Conservation (phyloP, 208 protist genomes). For the Herpetomonas samuelpessoai region DNA sequence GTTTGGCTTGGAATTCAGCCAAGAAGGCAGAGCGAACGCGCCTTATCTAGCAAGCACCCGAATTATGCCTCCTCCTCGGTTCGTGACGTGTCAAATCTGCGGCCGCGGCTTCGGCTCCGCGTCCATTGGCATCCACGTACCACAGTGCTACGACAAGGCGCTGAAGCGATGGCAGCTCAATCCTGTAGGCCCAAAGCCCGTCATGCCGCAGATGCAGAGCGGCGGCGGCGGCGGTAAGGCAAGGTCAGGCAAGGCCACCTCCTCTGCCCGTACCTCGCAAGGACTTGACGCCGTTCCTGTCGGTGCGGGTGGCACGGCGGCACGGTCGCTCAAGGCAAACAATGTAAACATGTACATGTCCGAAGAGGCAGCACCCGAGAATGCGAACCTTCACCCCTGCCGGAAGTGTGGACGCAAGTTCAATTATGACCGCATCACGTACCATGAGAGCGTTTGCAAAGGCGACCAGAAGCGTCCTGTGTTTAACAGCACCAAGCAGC, state of each 20-base stretch:
- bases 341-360: conserved; percentile 13
- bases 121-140: conserved; percentile 84
- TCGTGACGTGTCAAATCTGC: conserved; percentile 79
- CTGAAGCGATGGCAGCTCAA: conserved; percentile 79
- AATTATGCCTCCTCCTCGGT: conserved; percentile 73
- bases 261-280: not conserved
- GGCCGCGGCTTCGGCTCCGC: conserved; percentile 77
- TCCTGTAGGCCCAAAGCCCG: conserved; percentile 65
- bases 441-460: conserved; percentile 91
- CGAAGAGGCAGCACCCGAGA: conserved; percentile 16
- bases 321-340: conserved; percentile 30
- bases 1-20: too few relatives aligned
- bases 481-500: conserved; percentile 82
- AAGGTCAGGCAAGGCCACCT: conserved; percentile 4
- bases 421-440: conserved; percentile 81
- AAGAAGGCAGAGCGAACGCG: too few relatives aligned
- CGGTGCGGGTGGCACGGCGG: conserved; percentile 45
- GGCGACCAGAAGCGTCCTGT: conserved; percentile 60
- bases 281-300: conserved; percentile 23
- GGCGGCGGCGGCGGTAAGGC: not conserved
- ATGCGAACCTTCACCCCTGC: conserved; percentile 83
- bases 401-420: conserved; percentile 84
- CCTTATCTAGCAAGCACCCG: too few relatives aligned
- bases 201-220: conserved; percentile 49
- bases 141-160: conserved; percentile 89